Base-by-base conservation (phyloP, 2,329 filamentous ascomycete species). In the Zymoseptoria pseudotritici region DNA sequence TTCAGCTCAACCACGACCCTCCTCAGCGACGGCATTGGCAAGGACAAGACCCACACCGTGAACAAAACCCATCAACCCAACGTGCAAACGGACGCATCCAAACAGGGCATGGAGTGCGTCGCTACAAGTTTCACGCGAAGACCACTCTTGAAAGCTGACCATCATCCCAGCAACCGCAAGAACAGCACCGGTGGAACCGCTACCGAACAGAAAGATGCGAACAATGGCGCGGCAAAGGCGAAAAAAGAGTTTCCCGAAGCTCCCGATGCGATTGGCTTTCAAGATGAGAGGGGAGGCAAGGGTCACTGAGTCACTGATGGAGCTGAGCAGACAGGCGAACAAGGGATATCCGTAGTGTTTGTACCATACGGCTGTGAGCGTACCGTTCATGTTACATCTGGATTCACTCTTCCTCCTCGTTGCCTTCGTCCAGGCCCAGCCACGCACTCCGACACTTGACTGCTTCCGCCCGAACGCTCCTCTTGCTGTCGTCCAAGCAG, bases 401-500 rank as follows among this genome's bases (percentile, higher is more conserved):
- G 21, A 17, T 52, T 19, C 22, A 46, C 36, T 73, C 73, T 20
- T 84, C 81, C 51, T 85, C 83, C 21, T 82, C 81, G 22, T 79
- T 75, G 13, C 70, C 76, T 69, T 86, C 83, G 67, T 84, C 83
- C 51, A 86, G 75, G 13, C 79, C 78, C 57, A 86, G 70, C 85
- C 85, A 87, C 58, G 78, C 81, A n/a, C 76, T 79, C 56, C 83
- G 73, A 63, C 84, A 85, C 74, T 80, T 80, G 24, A 87, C 84
- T 13, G 84, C 85, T 60, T 83, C 83, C 63, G 82, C 80, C 50
- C 86, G 77, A 9, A 88, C 86, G 69, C 80, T 79, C 62, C 86
- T 76, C 74, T 84, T 87, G 31, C 76, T 76, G 72, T 88, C 86
- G 74, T 88, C 86, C 63, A 88, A 69, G 24, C 82, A 80, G 17